These are phyloP conservation scores for Ceratonia siliqua DNA, from an alignment of 306 rosid genomes.

Conservation along the genomic window DNA sequence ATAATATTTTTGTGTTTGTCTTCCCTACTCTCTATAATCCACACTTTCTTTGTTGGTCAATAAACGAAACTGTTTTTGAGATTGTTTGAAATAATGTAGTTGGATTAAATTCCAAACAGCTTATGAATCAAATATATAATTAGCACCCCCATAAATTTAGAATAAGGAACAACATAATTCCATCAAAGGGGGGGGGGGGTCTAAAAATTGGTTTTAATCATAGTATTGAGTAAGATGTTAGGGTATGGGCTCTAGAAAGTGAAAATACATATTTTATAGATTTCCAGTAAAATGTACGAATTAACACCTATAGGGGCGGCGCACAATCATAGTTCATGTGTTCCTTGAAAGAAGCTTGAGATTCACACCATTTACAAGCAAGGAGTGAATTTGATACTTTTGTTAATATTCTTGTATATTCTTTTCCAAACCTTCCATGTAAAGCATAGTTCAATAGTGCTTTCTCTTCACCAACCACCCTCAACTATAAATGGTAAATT, in stretches of 20 bases:
- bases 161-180: conserved; percentile 32
- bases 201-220: conserved; percentile 34
- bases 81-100: no score
- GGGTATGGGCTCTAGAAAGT: conserved; percentile 54
- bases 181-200: conserved; percentile 34
- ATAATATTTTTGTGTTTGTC: no score
- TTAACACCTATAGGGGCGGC: conserved; percentile 36
- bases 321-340: conserved; percentile 55
- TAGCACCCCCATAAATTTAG: conserved; percentile 32
- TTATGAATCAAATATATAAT: no score
- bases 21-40: no score
- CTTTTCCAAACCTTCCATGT: not conserved
- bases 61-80: no score
- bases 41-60: no score
- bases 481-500: conserved; percentile 7
- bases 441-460: not conserved
- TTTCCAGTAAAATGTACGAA: conserved; percentile 39
- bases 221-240: conserved; percentile 39
- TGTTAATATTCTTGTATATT: not conserved
- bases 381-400: conserved; percentile 52
- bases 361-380: conserved; percentile 52
- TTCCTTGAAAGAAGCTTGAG: conserved; percentile 56
- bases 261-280: conserved; percentile 31
- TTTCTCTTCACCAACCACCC: conserved; percentile 52
- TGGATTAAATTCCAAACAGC: no score